Evolutionary conservation across 164 flowering plant genomes (phyloP).

Genomic region (Stephania cephalantha): DNA sequence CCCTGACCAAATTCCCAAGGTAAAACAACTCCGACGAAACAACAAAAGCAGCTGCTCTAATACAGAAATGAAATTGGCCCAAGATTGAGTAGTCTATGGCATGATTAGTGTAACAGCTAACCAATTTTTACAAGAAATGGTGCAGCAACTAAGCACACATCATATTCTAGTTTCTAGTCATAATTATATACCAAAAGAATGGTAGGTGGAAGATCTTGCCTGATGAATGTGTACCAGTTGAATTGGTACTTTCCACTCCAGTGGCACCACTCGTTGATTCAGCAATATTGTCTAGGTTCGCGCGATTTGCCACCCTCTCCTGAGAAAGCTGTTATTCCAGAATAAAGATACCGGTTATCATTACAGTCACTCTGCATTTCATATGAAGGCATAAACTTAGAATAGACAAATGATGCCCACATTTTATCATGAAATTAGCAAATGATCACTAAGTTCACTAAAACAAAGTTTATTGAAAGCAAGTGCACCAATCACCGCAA

Average conservation of each 20-base stretch:
- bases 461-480: not conserved
- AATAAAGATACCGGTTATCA: not conserved
- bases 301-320: slow-evolving; percentile 22
- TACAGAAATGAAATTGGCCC: not conserved
- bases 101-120: not conserved
- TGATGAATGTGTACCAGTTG: slow-evolving; percentile 31
- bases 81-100: not conserved
- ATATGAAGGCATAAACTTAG: not conserved
- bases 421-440: not conserved
- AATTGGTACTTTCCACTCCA: slow-evolving; percentile 26
- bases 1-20: not conserved
- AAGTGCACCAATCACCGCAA: not conserved
- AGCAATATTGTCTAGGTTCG: slow-evolving; percentile 15
- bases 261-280: slow-evolving; percentile 22
- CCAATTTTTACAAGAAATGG: not conserved
- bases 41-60: not conserved
- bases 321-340: slow-evolving; percentile 12
- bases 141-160: not conserved
- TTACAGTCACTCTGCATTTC: not conserved
- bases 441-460: not conserved
- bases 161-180: not conserved
- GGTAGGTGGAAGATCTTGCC: not conserved
- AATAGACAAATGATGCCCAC: not conserved
- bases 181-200: not conserved
- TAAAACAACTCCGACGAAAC: not conserved